A percentile compares a stretch with the other conserved stretches of the same genome.
Evolutionary conservation across 495 filamentous ascomycete genomes (phyloP).

Genomic region (Trichoderma erinaceum): DNA sequence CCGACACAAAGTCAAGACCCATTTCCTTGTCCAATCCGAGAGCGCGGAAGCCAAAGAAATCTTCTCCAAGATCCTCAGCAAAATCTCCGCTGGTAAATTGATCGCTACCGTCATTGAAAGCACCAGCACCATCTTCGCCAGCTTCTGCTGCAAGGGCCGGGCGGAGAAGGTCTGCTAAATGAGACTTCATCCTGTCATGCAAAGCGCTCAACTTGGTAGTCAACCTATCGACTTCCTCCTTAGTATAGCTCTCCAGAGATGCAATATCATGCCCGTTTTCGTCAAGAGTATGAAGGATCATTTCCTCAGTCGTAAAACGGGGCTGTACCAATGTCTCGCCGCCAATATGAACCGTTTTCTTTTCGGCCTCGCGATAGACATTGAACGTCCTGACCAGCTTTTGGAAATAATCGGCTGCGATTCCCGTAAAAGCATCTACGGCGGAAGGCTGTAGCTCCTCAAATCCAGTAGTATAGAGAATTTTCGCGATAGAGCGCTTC

Average conservation of each 20-base stretch:
- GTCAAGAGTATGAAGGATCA: constrained; percentile 76
- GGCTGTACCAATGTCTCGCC: constrained; percentile 50
- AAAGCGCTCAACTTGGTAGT: constrained; percentile 74
- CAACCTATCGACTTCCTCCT: constrained; percentile 88
- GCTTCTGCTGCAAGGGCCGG: constrained; percentile 70
- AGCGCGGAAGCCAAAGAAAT: constrained; percentile 98
- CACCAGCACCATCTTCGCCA: constrained; percentile 76
- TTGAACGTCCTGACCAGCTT: constrained; percentile 75
- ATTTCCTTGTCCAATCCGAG: constrained; percentile 87
- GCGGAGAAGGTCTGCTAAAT: constrained; percentile 83
- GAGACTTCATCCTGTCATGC: constrained; percentile 86
- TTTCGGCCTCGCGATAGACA: constrained; percentile 75
- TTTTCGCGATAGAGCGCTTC: constrained; percentile 83
- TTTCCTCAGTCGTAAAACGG: constrained; percentile 71
- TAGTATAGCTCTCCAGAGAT: constrained; percentile 77
- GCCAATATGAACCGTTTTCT: constrained; percentile 42
- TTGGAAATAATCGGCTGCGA: constrained; percentile 81
- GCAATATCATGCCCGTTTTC: constrained; percentile 80
- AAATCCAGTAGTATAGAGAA: constrained; percentile 95
- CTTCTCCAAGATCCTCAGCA: constrained; percentile 92
- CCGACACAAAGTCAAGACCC: constrained; percentile 74
- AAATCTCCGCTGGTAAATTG: constrained; percentile 97
- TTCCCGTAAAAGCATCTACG: constrained; percentile 82
- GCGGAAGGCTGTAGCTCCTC: constrained; percentile 96
- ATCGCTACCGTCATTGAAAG: constrained; percentile 94